A percentile compares a stretch with the other conserved stretches of the same genome.
Evolutionary conservation across 1,284 basidiomycete species (phyloP).

Genomic region (Phylloboletellus chloephorus): DNA sequence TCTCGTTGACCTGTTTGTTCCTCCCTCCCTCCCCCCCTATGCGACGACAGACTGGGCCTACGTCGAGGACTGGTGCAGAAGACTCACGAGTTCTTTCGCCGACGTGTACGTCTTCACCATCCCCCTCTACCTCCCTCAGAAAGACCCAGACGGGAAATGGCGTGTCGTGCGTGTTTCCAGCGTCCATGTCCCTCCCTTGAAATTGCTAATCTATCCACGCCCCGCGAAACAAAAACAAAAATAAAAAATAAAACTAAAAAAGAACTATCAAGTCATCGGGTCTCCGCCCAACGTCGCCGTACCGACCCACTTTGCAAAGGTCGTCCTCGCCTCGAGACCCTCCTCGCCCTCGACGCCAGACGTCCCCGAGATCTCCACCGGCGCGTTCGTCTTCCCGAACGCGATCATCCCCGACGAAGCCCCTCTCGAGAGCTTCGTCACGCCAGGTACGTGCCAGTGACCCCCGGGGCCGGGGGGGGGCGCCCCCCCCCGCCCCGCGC

Average conservation of each 20-base stretch:
- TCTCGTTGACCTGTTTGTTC: background rate
- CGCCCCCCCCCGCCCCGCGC: background rate
- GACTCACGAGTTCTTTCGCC: conserved; percentile 78
- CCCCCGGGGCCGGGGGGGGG: too few species aligned
- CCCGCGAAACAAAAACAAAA: background rate
- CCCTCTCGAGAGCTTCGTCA: conserved; percentile 72
- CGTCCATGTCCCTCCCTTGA: background rate
- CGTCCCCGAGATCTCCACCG: conserved; percentile 72
- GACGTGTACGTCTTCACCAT: conserved; percentile 98
- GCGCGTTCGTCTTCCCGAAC: conserved; percentile 95
- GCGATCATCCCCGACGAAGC: conserved; percentile 81
- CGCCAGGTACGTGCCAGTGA: conserved; percentile 58
- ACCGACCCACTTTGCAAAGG: conserved; percentile 98
- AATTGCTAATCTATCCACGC: background rate
- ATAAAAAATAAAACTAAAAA: too few species aligned
- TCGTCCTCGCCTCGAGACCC: conserved; percentile 77
- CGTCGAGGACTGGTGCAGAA: conserved; percentile 91
- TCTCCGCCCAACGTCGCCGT: conserved; percentile 86
- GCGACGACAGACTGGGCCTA: conserved; percentile 95
- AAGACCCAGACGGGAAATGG: conserved; percentile 87
- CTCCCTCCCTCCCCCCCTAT: background rate
- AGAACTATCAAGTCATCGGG: conserved; percentile 94
- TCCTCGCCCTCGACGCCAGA: conserved; percentile 69
- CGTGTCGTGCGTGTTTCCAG: conserved; percentile 67
- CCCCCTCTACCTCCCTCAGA: conserved; percentile 91